Base-by-base conservation (phyloP, 495 filamentous ascomycete genomes). In the Penicillium paradoxum region DNA sequence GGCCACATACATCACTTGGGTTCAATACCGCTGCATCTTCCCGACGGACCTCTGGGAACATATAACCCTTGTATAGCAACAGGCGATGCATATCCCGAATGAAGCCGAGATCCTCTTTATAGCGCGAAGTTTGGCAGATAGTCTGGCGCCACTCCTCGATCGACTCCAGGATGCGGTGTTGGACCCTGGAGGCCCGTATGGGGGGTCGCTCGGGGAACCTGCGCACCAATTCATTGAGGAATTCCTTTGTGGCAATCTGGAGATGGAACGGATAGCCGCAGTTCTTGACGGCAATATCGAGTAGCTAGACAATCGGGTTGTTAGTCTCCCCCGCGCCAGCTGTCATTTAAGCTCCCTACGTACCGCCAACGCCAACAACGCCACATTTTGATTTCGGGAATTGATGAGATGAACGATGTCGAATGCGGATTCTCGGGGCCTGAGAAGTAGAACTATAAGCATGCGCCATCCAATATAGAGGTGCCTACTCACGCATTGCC, bases 211-310 rank as follows among this genome's bases (percentile, higher is more conserved):
- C 93, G 51, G 93, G 93, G 65, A 98, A 98, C 47, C 92, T 81
- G 52, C 93, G 86, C 24, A 98, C 93, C 56, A 98, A 85, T 79
- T 98, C 93, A 76, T 97, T 98, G 51, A 98, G 82, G 63, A 98
- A 97, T 60, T 98, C 93, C 69, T 98, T 98, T 51, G 93, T 97
- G 68, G 87, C 89, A 69, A 98, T 97, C 73, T 98, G 93, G 34
- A 98, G 84, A 55, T 98, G 93, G 71, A 98, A 98, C 15, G 95
- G 90, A 72, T 98, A 98, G 60, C 93, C 93, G 83, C 93, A 98
- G 71, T 98, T 98, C 74, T 98, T 98, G 68, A 97, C 93, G 69
- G 91, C 97, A 43, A 97, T 97, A 66, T 98, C 93, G 64, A 98
- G 86, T 47, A 98, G 84, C 81, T 86, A 66, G 70, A 41, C n/a